phyloP scores from a whole-genome alignment of 345 rosid species.

The Firmiana major region DNA sequence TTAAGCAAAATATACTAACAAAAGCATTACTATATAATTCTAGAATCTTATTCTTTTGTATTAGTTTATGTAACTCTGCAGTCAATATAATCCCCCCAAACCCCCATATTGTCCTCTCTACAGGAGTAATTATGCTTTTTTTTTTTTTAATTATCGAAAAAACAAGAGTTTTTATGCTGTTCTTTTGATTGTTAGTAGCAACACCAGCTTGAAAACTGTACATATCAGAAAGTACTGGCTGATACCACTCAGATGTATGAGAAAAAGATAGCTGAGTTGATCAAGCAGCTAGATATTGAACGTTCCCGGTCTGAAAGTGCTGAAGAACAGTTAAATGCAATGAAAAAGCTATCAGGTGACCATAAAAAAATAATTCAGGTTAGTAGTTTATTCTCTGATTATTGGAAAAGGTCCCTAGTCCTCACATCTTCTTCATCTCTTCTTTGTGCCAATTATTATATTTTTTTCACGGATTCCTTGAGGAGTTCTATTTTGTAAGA shows the following conservation, averaged over 20 bases:
- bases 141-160: slow-evolving; percentile 15
- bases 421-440: not conserved
- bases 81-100: not conserved
- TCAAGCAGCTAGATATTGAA: slow-evolving; percentile 55
- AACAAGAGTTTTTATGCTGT: slow-evolving; percentile 12
- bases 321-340: slow-evolving; percentile 44
- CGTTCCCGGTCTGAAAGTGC: slow-evolving; percentile 31
- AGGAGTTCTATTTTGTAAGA: not conserved
- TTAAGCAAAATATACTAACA: not conserved
- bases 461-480: not conserved
- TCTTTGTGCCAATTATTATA: not conserved
- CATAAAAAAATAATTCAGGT: slow-evolving; percentile 64
- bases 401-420: not conserved
- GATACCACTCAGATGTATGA: slow-evolving; percentile 76
- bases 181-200: slow-evolving; percentile 50
- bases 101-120: not conserved
- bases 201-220: slow-evolving; percentile 57
- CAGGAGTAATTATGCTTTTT: slow-evolving; percentile 14
- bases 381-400: slow-evolving; percentile 22
- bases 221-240: slow-evolving; percentile 62
- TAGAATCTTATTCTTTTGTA: not conserved
- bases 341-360: slow-evolving; percentile 46
- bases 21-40: not conserved
- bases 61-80: not conserved
- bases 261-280: slow-evolving; percentile 59